phyloP scores from a whole-genome alignment of 2,329 filamentous ascomycete genomes.

The Ilyonectria destructans region DNA sequence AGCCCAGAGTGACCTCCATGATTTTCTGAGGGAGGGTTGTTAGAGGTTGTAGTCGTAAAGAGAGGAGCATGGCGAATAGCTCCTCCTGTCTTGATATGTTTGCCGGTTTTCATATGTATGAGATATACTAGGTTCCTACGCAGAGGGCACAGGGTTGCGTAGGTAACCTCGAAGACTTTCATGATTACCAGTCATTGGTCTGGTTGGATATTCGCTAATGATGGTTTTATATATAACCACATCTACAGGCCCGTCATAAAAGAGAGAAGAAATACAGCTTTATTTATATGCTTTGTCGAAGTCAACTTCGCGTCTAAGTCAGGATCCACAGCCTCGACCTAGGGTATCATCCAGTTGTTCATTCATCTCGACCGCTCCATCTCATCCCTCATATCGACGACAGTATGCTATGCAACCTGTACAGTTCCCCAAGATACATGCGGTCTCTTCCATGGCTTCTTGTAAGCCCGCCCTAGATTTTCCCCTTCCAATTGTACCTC shows the following conservation, averaged over 20 bases:
- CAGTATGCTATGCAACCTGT: constrained; percentile 16
- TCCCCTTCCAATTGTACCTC: constrained; percentile 10
- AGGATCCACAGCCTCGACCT: constrained; percentile 46
- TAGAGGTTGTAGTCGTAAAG: not conserved
- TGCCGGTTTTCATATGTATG: not conserved
- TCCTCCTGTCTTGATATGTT: not conserved
- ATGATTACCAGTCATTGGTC: not conserved
- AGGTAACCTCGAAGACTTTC: not conserved
- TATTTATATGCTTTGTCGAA: constrained; percentile 18
- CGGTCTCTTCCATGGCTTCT: constrained; percentile 1
- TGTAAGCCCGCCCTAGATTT: not conserved
- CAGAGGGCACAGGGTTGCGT: not conserved
- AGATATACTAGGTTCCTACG: too few species aligned
- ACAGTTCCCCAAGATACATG: constrained; percentile 10
- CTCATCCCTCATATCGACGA: constrained; percentile 18
- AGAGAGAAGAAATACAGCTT: not conserved
- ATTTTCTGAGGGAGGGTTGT: not conserved
- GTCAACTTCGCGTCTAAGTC: constrained; percentile 39
- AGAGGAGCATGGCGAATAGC: too few species aligned
- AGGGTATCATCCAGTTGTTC: constrained; percentile 50
- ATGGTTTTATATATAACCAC: not conserved
- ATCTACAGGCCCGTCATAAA: not conserved
- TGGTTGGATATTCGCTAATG: not conserved
- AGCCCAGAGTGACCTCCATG: constrained; percentile 15
- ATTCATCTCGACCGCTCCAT: constrained; percentile 25